Evolutionary conservation across 495 filamentous ascomycete species (phyloP), one percentile per base, ranked within the genome.

Genomic region (Astrothelium subdiscretum): DNA sequence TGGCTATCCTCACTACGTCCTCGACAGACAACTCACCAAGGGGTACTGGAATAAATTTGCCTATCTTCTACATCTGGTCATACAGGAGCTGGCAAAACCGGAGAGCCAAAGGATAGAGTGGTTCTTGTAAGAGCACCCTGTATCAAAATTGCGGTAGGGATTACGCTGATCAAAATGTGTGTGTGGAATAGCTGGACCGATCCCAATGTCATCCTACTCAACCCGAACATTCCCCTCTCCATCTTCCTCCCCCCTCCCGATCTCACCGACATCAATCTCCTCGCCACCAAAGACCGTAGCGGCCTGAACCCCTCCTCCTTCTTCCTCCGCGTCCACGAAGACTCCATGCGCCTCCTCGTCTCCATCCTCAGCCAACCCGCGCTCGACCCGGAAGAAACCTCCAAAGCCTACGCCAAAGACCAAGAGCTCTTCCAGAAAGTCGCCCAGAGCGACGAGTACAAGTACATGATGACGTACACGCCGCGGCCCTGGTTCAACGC

Each of bases 231-330:
- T 27, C 77, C 78, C 12, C 68, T 76, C 61, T 70, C 76, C 12
- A 69, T 73, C 48, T 80, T 80, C 64, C 74, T 78, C 31, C 77
- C 78, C 1, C 77, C 78, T 0, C 42, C 67, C 20, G 71, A 74
- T 31, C 71, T 77, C 62, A 59, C 67, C 18, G 67, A 75, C 48
- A 72, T 77, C 63, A 69, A 79, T 66, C 68, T 79, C 31, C 64
- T 79, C 60, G 69, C 66, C 32, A 66, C 69, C 24, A 71, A 72
- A 60, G 73, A 75, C 59, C 68, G 70, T 67, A 32, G 31, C 51
- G 64, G 62, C 61, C 57, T 68, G 42, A 64, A 52, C 61, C 38
- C 44, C 29, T 58, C 43, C 52, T 59, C 58, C 44, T 68, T 68
- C 64, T 68, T 68, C 58, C 58, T 68, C 20, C 60, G 60, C 13